Evolutionary conservation across 2,329 filamentous ascomycete species (phyloP).

Genomic region (Xylariaceae sp.): DNA sequence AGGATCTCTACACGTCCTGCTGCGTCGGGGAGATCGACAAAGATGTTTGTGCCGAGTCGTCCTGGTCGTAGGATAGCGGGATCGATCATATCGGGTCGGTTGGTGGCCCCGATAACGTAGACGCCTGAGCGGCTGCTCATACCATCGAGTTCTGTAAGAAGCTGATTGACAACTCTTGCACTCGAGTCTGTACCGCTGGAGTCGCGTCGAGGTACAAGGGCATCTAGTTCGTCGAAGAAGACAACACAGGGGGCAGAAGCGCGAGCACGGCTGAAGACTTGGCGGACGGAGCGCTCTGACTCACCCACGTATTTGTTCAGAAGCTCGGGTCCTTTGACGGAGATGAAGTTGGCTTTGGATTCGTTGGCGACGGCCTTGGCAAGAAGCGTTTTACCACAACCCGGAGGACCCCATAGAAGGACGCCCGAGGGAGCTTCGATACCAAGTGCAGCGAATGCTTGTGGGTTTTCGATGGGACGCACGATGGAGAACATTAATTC

Average conservation of each 20-base stretch:
- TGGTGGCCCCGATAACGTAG: slow-evolving; percentile 92
- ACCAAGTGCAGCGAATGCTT: slow-evolving; percentile 71
- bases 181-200: slow-evolving; percentile 76
- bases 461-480: slow-evolving; percentile 79
- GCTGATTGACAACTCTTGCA: slow-evolving; percentile 86
- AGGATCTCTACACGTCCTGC: slow-evolving; percentile 84
- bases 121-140: slow-evolving; percentile 76
- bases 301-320: slow-evolving; percentile 98
- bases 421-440: slow-evolving; percentile 81
- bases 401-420: slow-evolving; percentile 92
- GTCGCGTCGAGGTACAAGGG: slow-evolving; percentile 80
- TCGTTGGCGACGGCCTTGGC: slow-evolving; percentile 96
- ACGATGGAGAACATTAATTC: slow-evolving; percentile 84
- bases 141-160: slow-evolving; percentile 92
- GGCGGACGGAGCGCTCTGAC: slow-evolving; percentile 86
- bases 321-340: slow-evolving; percentile 91
- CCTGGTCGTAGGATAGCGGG: slow-evolving; percentile 91
- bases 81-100: slow-evolving; percentile 94
- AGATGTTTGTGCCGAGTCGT: slow-evolving; percentile 81
- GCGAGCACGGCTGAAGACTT: slow-evolving; percentile 84
- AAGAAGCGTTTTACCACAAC: slow-evolving; percentile 93
- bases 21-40: slow-evolving; percentile 77
- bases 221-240: slow-evolving; percentile 97
- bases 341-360: slow-evolving; percentile 95
- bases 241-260: slow-evolving; percentile 88